Conservation (phyloP, 2,329 filamentous ascomycete genomes). For the Graphiopsis chlorocephala region DNA sequence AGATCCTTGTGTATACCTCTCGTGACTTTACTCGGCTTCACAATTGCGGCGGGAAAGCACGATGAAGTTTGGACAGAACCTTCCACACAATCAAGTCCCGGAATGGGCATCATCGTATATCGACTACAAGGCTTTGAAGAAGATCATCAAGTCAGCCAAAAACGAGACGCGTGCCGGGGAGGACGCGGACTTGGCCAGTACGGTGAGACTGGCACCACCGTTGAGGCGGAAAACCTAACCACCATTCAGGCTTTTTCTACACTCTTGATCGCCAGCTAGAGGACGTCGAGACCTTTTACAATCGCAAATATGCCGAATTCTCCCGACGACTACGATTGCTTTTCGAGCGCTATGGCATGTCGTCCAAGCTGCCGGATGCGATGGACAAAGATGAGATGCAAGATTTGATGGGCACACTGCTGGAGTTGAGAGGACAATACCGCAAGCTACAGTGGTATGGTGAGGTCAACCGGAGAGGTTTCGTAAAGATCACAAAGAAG, state of each 20-base stretch:
- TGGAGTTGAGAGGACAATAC: slow-evolving; percentile 83
- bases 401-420: slow-evolving; percentile 83
- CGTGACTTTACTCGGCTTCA: not conserved
- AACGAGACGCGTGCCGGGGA: slow-evolving; percentile 62
- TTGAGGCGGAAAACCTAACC: slow-evolving; percentile 26
- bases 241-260: slow-evolving; percentile 82
- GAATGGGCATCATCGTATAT: slow-evolving; percentile 84
- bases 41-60: not conserved
- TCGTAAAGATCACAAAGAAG: slow-evolving; percentile 99
- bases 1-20: not conserved
- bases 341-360: slow-evolving; percentile 80
- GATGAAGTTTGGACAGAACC: slow-evolving; percentile 53
- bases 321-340: slow-evolving; percentile 80
- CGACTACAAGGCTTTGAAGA: slow-evolving; percentile 90
- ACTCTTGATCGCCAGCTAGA: slow-evolving; percentile 95
- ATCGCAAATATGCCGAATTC: slow-evolving; percentile 86
- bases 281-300: slow-evolving; percentile 95
- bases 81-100: slow-evolving; percentile 79
- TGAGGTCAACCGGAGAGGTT: slow-evolving; percentile 91
- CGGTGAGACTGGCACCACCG: slow-evolving; percentile 35
- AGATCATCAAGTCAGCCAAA: slow-evolving; percentile 78
- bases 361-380: slow-evolving; percentile 64
- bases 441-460: slow-evolving; percentile 97
- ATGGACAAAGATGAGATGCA: slow-evolving; percentile 87
- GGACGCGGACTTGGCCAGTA: slow-evolving; percentile 87